Conservation (phyloP, 1,139 yeast genomes). For the Blastobotrys malaysiensis region DNA sequence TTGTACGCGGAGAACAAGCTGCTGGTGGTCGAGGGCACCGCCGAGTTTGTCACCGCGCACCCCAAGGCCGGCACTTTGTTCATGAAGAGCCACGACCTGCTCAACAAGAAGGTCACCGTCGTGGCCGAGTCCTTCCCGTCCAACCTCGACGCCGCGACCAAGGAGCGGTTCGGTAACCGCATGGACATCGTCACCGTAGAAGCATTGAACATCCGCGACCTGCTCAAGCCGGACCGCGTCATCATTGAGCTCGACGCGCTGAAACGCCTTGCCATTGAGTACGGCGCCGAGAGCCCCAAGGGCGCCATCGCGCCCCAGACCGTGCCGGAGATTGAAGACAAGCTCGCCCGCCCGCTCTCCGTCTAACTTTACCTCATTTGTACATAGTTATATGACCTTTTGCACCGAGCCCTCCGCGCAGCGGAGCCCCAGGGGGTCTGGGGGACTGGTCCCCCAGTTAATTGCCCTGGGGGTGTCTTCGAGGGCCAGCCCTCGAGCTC, state of each 20-base stretch:
- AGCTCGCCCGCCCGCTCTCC: background rate
- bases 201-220: conserved; percentile 76
- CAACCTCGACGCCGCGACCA: conserved; percentile 50
- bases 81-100: conserved; percentile 50
- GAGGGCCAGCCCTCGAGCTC: too few species aligned
- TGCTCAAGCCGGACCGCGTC: conserved; percentile 73
- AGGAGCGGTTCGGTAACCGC: conserved; percentile 38
- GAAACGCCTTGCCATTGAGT: conserved; percentile 38
- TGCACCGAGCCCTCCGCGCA: too few species aligned
- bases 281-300: conserved; percentile 13
- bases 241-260: conserved; percentile 72
- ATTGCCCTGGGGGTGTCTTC: too few species aligned
- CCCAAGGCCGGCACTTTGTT: conserved; percentile 54
- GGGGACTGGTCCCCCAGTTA: too few species aligned
- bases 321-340: conserved; percentile 1
- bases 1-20: conserved; percentile 72
- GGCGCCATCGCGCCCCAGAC: background rate
- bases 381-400: conserved; percentile 3
- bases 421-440: background rate
- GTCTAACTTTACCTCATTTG: conserved; percentile 1
- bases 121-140: conserved; percentile 49
- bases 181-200: conserved; percentile 70
- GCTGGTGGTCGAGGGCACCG: conserved; percentile 57
- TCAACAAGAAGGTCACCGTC: conserved; percentile 57
- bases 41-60: conserved; percentile 47